A percentile compares a stretch with the other conserved stretches of the same genome.
These are phyloP conservation scores for Aspergillus carbonarius DNA, from an alignment of 2,329 filamentous ascomycete genomes.

Conservation along the genomic window DNA sequence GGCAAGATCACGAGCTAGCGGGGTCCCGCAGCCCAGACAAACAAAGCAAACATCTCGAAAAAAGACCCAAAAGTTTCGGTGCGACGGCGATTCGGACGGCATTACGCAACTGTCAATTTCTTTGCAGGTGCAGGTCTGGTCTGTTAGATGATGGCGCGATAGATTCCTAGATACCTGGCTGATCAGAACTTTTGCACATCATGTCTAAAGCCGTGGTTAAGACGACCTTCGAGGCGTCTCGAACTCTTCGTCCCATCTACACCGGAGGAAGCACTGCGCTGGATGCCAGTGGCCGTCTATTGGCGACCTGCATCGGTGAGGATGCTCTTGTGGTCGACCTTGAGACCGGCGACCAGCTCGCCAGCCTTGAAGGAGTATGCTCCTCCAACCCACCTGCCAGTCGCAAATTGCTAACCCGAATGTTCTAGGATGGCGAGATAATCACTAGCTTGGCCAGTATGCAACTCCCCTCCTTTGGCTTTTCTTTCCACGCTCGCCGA, in stretches of 20 bases:
- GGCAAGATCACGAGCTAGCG: constrained; percentile 30
- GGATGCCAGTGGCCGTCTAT: constrained; percentile 74
- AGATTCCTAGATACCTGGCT: constrained; percentile 5
- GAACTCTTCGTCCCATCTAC: constrained; percentile 88
- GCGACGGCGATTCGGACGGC: constrained; percentile 13
- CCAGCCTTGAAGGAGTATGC: constrained; percentile 80
- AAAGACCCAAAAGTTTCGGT: constrained; percentile 36
- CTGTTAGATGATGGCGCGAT: constrained; percentile 21
- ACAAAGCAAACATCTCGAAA: constrained; percentile 36
- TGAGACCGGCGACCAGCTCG: constrained; percentile 76
- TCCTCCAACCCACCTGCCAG: constrained; percentile 16
- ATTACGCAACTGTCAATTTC: constrained; percentile 14
- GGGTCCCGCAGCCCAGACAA: constrained; percentile 31
- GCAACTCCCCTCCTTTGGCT: constrained; percentile 16
- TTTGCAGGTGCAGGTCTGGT: constrained; percentile 16
- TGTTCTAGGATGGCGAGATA: constrained; percentile 61
- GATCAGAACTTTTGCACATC: constrained; percentile 9
- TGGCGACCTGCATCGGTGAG: constrained; percentile 88
- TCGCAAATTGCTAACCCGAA: constrained; percentile 16
- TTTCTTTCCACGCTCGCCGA: neutral
- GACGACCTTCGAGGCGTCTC: constrained; percentile 83
- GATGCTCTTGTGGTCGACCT: constrained; percentile 86
- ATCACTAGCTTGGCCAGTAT: constrained; percentile 47
- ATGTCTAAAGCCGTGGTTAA: constrained; percentile 61
- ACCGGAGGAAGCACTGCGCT: constrained; percentile 86